phyloP scores from a whole-genome alignment of 2,329 filamentous ascomycete species.

The Macroventuria anomochaeta region DNA sequence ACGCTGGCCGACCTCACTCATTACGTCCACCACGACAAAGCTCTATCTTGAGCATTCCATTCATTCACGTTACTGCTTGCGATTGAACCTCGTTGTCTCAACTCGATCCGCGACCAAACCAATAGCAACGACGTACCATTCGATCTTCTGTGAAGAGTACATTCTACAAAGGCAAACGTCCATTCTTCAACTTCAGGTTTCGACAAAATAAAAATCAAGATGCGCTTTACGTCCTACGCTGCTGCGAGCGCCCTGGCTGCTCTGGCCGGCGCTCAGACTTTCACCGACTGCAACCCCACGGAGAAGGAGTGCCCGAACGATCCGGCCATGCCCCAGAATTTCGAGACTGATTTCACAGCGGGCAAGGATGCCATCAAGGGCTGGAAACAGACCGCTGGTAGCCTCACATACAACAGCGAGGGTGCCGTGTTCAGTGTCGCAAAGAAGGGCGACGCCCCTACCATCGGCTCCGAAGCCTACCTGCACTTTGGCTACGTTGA shows the following conservation, averaged over 20 bases:
- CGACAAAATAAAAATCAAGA: slow-evolving; percentile 21
- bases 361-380: slow-evolving; percentile 48
- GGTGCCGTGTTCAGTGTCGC: slow-evolving; percentile 60
- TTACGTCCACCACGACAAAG: slow-evolving; percentile 30
- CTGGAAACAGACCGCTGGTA: slow-evolving; percentile 49
- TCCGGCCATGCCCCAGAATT: slow-evolving; percentile 50
- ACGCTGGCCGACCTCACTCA: slow-evolving; percentile 42
- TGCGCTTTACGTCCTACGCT: slow-evolving; percentile 41
- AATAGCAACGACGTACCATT: slow-evolving; percentile 14
- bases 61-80: slow-evolving; percentile 31
- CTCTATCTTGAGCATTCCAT: slow-evolving; percentile 37
- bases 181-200: not conserved
- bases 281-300: slow-evolving; percentile 54
- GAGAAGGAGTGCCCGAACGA: slow-evolving; percentile 55
- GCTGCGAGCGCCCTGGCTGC: slow-evolving; percentile 42
- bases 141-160: slow-evolving; percentile 43
- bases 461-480: slow-evolving; percentile 79
- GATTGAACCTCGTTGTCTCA: slow-evolving; percentile 24
- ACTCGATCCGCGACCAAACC: slow-evolving; percentile 6
- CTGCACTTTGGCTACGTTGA: slow-evolving; percentile 86
- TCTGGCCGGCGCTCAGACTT: slow-evolving; percentile 52
- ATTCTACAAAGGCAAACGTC: slow-evolving; percentile 19
- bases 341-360: slow-evolving; percentile 54
- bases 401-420: slow-evolving; percentile 52
- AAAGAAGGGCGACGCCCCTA: slow-evolving; percentile 61